Percentiles rank a stretch among this genome's conserved stretches.
Conservation (phyloP, 345 rosid species). For the Brassica juncea region DNA sequence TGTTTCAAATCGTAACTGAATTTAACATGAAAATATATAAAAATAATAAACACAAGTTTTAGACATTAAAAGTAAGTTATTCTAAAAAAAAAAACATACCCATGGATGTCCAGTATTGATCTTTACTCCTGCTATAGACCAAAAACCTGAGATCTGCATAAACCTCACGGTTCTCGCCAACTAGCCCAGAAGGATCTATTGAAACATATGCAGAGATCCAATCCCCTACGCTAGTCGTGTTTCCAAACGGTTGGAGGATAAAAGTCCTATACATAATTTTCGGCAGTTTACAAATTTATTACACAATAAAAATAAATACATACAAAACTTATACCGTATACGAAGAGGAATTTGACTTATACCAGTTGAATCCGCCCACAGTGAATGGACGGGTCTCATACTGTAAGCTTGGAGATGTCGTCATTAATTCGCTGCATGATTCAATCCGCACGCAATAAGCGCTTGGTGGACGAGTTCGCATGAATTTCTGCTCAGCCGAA, state of each 20-base stretch:
- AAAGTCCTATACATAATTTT: constrained; percentile 1
- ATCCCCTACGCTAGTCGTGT: neutral
- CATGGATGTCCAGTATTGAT: constrained; percentile 13
- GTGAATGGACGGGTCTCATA: constrained; percentile 19
- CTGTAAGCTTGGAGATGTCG: neutral
- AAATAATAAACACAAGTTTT: neutral
- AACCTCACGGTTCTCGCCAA: constrained; percentile 16
- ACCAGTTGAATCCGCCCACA: constrained; percentile 25
- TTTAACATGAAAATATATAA: neutral
- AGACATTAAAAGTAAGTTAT: neutral
- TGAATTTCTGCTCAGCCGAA: neutral
- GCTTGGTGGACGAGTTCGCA: constrained; percentile 1
- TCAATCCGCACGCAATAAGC: constrained; percentile 15
- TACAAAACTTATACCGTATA: neutral
- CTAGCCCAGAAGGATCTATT: constrained; percentile 13
- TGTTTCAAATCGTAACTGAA: neutral
- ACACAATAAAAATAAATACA: neutral
- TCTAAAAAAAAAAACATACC: neutral
- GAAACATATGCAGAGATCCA: constrained; percentile 17
- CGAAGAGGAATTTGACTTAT: neutral
- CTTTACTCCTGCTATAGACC: neutral
- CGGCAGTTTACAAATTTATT: neutral
- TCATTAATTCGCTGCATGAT: neutral
- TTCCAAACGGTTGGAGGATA: neutral
- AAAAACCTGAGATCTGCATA: constrained; percentile 18